phyloP scores from a whole-genome alignment of 2,329 filamentous ascomycete species.

The Cladorrhinum sp. region DNA sequence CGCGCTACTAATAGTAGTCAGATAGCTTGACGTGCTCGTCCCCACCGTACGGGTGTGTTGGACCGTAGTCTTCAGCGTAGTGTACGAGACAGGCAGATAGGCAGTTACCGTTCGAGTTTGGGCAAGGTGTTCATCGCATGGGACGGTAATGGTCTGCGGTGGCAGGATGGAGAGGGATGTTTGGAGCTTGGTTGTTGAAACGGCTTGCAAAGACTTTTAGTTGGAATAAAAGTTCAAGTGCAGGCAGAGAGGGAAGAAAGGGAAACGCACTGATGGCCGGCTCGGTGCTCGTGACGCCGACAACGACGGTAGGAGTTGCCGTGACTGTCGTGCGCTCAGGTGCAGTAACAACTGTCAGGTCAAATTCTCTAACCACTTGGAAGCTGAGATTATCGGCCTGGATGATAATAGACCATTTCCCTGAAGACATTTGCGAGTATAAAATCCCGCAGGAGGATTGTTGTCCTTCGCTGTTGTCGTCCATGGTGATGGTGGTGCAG shows the following conservation, averaged over 20 bases:
- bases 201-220: too few species aligned
- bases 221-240: too few species aligned
- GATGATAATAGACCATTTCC: conserved; percentile 26
- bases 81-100: conserved; percentile 14
- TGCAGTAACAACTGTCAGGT: conserved; percentile 20
- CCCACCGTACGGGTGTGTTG: conserved; percentile 17
- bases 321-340: conserved; percentile 16
- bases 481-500: conserved; percentile 22
- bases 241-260: not conserved
- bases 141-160: conserved; percentile 11
- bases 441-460: conserved; percentile 20
- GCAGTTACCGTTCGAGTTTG: conserved; percentile 21
- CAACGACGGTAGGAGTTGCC: conserved; percentile 23
- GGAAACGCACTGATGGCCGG: conserved; percentile 12
- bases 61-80: conserved; percentile 18
- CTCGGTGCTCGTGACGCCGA: conserved; percentile 23
- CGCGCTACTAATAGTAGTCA: conserved; percentile 13
- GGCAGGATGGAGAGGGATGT: not conserved
- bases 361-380: conserved; percentile 24
- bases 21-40: conserved; percentile 16
- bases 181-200: not conserved
- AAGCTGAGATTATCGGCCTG: conserved; percentile 26
- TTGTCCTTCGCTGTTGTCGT: conserved; percentile 16
- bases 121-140: conserved; percentile 13
- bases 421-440: conserved; percentile 21